Conservation (phyloP, 75 land plant genomes). For the Adiantum capillusveneris region DNA sequence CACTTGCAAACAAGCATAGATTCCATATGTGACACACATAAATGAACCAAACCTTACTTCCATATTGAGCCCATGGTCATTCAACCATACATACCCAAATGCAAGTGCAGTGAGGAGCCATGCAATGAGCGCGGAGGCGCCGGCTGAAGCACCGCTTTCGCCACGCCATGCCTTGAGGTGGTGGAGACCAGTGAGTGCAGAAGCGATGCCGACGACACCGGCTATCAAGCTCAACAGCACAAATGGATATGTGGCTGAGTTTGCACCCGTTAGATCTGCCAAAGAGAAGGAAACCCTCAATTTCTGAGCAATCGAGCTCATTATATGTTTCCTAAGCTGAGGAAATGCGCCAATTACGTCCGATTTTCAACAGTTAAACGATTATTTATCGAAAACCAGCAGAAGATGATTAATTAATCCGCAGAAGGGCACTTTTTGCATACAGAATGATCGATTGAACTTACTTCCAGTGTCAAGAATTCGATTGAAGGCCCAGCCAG, state of each 20-base stretch:
- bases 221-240: conserved; percentile 56
- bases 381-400: too few relatives aligned
- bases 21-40: too few relatives aligned
- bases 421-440: too few relatives aligned
- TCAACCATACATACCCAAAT: conserved; percentile 41
- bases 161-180: conserved; percentile 66
- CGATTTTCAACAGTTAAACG: too few relatives aligned
- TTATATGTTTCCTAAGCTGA: too few relatives aligned
- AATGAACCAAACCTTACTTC: too few relatives aligned
- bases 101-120: conserved; percentile 75
- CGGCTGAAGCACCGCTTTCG: conserved; percentile 66
- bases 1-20: neutral
- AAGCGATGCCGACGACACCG: conserved; percentile 50
- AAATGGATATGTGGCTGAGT: conserved; percentile 52
- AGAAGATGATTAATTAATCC: too few relatives aligned
- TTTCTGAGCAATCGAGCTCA: too few relatives aligned
- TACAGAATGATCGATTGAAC: too few relatives aligned
- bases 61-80: too few relatives aligned
- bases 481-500: conserved; percentile 58
- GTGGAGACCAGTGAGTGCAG: conserved; percentile 48
- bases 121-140: conserved; percentile 48
- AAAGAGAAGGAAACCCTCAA: too few relatives aligned
- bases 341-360: too few relatives aligned
- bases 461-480: conserved; percentile 37
- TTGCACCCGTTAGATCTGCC: conserved; percentile 5